These are phyloP conservation scores for Henningerozyma blattae DNA, from an alignment of 805 yeast species.

Conservation along the genomic window DNA sequence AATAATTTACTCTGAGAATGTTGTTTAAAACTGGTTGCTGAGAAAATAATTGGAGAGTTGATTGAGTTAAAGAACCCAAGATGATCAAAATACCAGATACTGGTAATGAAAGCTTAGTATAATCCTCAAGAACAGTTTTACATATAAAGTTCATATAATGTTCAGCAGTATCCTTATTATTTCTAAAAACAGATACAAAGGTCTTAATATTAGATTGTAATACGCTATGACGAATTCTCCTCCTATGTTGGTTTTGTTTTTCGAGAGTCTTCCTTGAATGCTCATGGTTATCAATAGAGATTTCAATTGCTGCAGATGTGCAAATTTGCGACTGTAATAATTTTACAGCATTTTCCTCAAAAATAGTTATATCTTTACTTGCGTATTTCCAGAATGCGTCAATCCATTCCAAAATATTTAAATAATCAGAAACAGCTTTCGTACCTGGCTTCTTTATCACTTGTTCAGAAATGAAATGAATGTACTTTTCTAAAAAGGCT, in stretches of 20 bases:
- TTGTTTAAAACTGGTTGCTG: conserved; percentile 13
- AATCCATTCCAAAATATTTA: conserved; percentile 49
- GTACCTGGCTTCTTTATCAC: conserved; percentile 23
- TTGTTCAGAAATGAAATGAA: conserved; percentile 28
- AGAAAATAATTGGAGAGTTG: conserved; percentile 13
- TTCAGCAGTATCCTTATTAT: conserved; percentile 4
- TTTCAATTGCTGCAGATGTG: conserved; percentile 19
- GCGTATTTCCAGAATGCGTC: conserved; percentile 24
- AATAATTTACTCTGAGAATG: conserved; percentile 11
- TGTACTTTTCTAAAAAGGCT: conserved; percentile 26
- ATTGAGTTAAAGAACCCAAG: conserved; percentile 27
- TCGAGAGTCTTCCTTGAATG: conserved; percentile 9
- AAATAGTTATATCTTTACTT: conserved; percentile 12
- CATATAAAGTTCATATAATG: conserved; percentile 5
- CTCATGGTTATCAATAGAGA: conserved; percentile 16
- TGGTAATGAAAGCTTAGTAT: conserved; percentile 17
- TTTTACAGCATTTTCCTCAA: conserved; percentile 23
- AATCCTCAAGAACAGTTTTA: conserved; percentile 6
- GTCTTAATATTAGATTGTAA: conserved; percentile 21
- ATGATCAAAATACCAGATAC: conserved; percentile 26
- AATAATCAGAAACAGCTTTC: conserved; percentile 45
- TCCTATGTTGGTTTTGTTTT: conserved; percentile 28
- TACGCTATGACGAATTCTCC: conserved; percentile 28
- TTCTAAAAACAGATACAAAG: conserved; percentile 15
- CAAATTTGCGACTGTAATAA: conserved; percentile 31